Evolutionary conservation across 495 filamentous ascomycete genomes (phyloP), one percentile per base, ranked within the genome.

Genomic region (Cudoniella acicularis): DNA sequence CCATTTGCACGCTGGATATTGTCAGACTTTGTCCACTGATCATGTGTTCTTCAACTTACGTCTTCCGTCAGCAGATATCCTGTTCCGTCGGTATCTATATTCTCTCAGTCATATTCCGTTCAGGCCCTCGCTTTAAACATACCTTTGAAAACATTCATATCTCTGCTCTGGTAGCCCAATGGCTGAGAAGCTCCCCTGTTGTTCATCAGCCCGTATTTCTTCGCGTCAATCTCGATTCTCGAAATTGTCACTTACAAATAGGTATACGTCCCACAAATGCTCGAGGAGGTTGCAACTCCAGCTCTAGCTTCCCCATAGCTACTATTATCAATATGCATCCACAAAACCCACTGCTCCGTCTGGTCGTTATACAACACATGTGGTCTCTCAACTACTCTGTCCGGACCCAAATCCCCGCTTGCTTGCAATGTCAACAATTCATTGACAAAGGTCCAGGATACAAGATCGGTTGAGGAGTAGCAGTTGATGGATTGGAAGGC

Each of bases 311-410:
- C 84, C 1, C 75, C 79, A 58, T 89, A 89, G 61, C 69, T 79
- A 40, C 74, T 75, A 40, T 71, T 77, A 62, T 89, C 86, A 63
- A 87, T 84, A 63, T 89, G 86, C 79, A 88, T 79, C 76, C 83
- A 88, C 45, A 79, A 70, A 24, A 79, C 76, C 65, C 75, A 81
- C 49, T 76, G 64, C 11, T 62, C 59, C 1, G 77, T 78, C 2
- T 59, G 61, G 1, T 73, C 69, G 54, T 81, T 81, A 64, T 79
- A 81, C 16, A 81, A 77, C 3, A 87, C 79, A 71, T 88, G 87
- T 3, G 86, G 86, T 36, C 86, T 67, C 66, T 89, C 86, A 0
- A 88, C 75, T 0, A 88, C 73, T 11, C 86, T 75, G 64, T 75
- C 77, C 2, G 83, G 81, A 0, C 84, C 85, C 2, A 88, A 73